Conservation (phyloP, 352 stramenopile genomes). For the Globisporangium okanoganense region DNA sequence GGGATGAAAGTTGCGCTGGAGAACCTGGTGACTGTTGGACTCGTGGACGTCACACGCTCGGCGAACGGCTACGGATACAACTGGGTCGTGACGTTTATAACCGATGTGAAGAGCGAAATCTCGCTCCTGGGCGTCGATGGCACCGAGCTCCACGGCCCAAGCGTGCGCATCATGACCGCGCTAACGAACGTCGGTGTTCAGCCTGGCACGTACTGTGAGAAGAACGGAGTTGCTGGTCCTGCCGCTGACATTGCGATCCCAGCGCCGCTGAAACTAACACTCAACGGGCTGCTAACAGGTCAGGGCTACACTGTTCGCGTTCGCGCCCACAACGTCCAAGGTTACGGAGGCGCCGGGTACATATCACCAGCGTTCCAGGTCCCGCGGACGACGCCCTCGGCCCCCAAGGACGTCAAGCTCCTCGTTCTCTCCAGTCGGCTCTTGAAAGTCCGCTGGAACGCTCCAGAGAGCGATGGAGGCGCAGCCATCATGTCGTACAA, state of each 20-base stretch:
- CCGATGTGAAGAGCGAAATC: slow-evolving; percentile 74
- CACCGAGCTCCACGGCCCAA: slow-evolving; percentile 89
- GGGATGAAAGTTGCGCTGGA: slow-evolving; percentile 88
- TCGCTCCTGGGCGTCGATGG: slow-evolving; percentile 88
- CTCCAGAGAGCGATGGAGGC: slow-evolving; percentile 64
- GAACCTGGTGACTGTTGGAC: slow-evolving; percentile 80
- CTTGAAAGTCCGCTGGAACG: slow-evolving; percentile 79
- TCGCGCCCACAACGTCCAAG: slow-evolving; percentile 55
- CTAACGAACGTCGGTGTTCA: slow-evolving; percentile 61
- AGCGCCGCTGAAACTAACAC: slow-evolving; percentile 26
- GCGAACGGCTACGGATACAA: slow-evolving; percentile 95
- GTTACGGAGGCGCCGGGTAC: slow-evolving; percentile 45
- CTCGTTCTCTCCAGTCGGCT: slow-evolving; percentile 55
- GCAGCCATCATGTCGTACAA: slow-evolving; percentile 80
- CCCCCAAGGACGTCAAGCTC: slow-evolving; percentile 38
- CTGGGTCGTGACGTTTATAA: slow-evolving; percentile 94
- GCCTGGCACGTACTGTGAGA: slow-evolving; percentile 79
- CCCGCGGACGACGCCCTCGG: slow-evolving; percentile 37
- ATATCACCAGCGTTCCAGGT: slow-evolving; percentile 52
- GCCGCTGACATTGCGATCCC: slow-evolving; percentile 33
- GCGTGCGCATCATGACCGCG: slow-evolving; percentile 74
- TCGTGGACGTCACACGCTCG: slow-evolving; percentile 84
- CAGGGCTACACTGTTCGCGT: slow-evolving; percentile 61
- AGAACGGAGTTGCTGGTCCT: slow-evolving; percentile 26
- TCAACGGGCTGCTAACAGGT: slow-evolving; percentile 50